Evolutionary conservation across 305 asterid species (phyloP).

Genomic region (Rubia occidens): DNA sequence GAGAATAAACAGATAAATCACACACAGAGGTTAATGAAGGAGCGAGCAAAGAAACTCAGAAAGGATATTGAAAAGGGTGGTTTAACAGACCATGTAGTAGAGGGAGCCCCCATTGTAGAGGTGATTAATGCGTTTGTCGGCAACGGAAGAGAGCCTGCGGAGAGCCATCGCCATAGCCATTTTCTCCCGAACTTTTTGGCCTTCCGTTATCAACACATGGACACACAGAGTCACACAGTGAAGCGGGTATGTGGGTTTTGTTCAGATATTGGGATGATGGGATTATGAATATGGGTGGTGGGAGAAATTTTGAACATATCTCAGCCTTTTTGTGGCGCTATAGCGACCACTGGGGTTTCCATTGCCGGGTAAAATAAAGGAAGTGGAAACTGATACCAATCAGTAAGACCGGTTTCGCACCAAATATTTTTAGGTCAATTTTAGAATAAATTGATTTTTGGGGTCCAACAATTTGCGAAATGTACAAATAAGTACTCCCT

Average conservation of each 20-base stretch:
- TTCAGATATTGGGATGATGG: neutral
- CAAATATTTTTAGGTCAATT: no score
- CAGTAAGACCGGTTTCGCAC: no score
- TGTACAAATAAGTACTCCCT: no score
- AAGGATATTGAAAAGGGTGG: neutral
- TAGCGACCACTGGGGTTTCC: conserved; percentile 11
- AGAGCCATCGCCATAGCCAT: conserved; percentile 84
- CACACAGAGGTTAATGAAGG: neutral
- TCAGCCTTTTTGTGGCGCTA: conserved; percentile 21
- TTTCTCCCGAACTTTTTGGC: neutral
- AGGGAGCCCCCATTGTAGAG: conserved; percentile 47
- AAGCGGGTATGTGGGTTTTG: conserved; percentile 2
- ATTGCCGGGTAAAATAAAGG: neutral
- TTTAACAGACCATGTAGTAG: conserved; percentile 47
- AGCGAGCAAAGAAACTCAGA: conserved; percentile 2
- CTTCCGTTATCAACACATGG: conserved; percentile 14
- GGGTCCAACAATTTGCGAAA: no score
- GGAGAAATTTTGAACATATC: conserved; percentile 24
- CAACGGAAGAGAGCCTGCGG: conserved; percentile 61
- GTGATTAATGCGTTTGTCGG: conserved; percentile 54
- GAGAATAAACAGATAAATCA: neutral
- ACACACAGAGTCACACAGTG: neutral
- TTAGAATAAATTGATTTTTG: no score
- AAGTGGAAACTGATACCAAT: no score
- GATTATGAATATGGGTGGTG: conserved; percentile 25